Evolutionary conservation across 1,284 basidiomycete species (phyloP).

Genomic region (Thecaphora thlaspeos): DNA sequence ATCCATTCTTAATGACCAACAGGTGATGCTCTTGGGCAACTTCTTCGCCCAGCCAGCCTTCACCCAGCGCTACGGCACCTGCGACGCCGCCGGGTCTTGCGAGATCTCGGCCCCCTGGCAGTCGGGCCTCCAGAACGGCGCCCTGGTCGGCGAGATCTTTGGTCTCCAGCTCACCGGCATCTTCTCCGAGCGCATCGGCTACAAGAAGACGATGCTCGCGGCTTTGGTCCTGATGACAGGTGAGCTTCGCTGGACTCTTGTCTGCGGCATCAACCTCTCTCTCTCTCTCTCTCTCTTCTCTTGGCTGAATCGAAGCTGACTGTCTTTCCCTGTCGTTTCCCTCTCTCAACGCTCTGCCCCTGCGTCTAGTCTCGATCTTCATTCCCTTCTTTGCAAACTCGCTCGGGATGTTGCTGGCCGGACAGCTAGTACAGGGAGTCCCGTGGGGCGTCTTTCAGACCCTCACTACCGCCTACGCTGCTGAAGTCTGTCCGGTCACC

Average conservation of each 20-base stretch:
- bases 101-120: conserved; percentile 62
- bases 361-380: conserved; percentile 42
- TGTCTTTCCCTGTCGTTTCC: too few relatives aligned
- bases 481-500: conserved; percentile 61
- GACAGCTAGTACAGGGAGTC: conserved; percentile 59
- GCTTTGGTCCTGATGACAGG: conserved; percentile 15
- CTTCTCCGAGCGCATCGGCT: conserved; percentile 19
- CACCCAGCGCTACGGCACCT: conserved; percentile 49
- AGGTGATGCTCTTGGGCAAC: conserved; percentile 50
- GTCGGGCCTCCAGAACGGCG: conserved; percentile 52
- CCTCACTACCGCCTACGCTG: conserved; percentile 61
- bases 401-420: conserved; percentile 57
- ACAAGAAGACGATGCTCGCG: conserved; percentile 6
- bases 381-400: conserved; percentile 59
- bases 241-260: not conserved
- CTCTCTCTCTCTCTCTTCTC: too few relatives aligned
- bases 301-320: too few relatives aligned
- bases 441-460: conserved; percentile 61
- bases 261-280: conserved; percentile 2
- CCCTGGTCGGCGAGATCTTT: conserved; percentile 31
- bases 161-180: conserved; percentile 33
- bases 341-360: conserved; percentile 4
- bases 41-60: conserved; percentile 60
- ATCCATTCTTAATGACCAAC: conserved; percentile 20
- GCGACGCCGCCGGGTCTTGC: conserved; percentile 51